A percentile compares a stretch with the other conserved stretches of the same genome.
Evolutionary conservation across 495 filamentous ascomycete genomes (phyloP).

Genomic region (Aspergillus wentii): DNA sequence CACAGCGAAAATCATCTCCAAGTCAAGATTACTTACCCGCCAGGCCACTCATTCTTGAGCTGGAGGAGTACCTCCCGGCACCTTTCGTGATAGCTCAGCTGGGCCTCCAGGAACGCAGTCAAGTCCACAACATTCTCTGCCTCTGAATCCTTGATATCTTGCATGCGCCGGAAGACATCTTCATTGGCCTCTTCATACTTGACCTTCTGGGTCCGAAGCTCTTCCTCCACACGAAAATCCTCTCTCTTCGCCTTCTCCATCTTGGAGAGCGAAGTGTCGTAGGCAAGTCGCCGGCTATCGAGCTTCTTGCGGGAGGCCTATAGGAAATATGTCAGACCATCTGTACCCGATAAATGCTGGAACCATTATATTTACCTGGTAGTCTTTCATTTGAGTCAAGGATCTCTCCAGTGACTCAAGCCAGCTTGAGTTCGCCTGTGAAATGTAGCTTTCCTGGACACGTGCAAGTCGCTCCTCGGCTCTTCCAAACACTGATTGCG

Average conservation of each 20-base stretch:
- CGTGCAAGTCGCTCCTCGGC: slow-evolving; percentile 85
- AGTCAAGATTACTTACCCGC: slow-evolving; percentile 38
- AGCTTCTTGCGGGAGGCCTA: slow-evolving; percentile 90
- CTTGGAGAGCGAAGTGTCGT: slow-evolving; percentile 86
- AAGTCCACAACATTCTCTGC: slow-evolving; percentile 78
- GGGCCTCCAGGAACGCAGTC: slow-evolving; percentile 77
- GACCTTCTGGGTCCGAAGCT: slow-evolving; percentile 83
- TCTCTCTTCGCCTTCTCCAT: slow-evolving; percentile 93
- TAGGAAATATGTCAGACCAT: slow-evolving; percentile 5
- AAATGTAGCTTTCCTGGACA: slow-evolving; percentile 79
- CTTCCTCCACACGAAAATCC: slow-evolving; percentile 90
- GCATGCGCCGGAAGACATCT: slow-evolving; percentile 89
- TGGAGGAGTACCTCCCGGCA: slow-evolving; percentile 72
- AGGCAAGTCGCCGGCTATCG: slow-evolving; percentile 82
- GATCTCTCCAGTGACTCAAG: slow-evolving; percentile 87
- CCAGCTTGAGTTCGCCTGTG: slow-evolving; percentile 81
- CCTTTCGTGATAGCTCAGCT: slow-evolving; percentile 86
- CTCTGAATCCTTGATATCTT: slow-evolving; percentile 93
- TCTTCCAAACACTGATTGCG: slow-evolving; percentile 61
- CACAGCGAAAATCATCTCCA: neutral
- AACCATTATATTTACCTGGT: slow-evolving; percentile 56
- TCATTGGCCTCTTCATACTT: slow-evolving; percentile 97
- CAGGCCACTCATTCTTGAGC: slow-evolving; percentile 65
- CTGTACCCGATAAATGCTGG: no score
- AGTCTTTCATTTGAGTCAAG: slow-evolving; percentile 94